phyloP scores from a whole-genome alignment of 768 basidiomycete species.

The Pulveroboletus sp. region DNA sequence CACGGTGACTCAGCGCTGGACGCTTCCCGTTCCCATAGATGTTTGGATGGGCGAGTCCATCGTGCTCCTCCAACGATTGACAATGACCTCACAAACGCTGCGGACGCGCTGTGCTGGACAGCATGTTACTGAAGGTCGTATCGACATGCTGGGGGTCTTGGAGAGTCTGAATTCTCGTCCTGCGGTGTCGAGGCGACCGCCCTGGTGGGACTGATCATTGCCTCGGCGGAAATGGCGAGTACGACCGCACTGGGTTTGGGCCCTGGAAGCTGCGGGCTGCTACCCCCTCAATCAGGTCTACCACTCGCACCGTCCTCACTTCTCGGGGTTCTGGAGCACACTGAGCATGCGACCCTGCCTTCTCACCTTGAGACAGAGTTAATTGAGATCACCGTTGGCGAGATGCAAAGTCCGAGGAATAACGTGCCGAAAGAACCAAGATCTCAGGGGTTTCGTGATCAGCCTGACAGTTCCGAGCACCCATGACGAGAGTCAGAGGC shows the following conservation, averaged over 20 bases:
- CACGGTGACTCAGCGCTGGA: slow-evolving; percentile 37
- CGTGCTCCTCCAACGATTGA: not conserved
- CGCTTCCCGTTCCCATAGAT: slow-evolving; percentile 38
- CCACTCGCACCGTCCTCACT: slow-evolving; percentile 34
- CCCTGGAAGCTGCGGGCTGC: slow-evolving; percentile 31
- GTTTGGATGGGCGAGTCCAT: slow-evolving; percentile 52
- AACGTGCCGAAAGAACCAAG: slow-evolving; percentile 39
- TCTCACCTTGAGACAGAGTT: slow-evolving; percentile 32
- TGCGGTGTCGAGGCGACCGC: slow-evolving; percentile 26
- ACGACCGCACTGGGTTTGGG: slow-evolving; percentile 37
- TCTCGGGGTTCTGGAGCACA: slow-evolving; percentile 30
- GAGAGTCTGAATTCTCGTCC: slow-evolving; percentile 44
- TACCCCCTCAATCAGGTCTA: slow-evolving; percentile 26
- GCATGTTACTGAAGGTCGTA: too few species aligned
- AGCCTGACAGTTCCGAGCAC: slow-evolving; percentile 38
- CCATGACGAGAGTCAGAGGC: slow-evolving; percentile 28
- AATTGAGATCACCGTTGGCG: slow-evolving; percentile 31
- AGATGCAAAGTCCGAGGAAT: slow-evolving; percentile 41
- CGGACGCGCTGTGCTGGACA: too few species aligned
- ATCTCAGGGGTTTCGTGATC: slow-evolving; percentile 36
- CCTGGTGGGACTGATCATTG: slow-evolving; percentile 40
- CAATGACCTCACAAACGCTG: not conserved
- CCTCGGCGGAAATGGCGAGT: slow-evolving; percentile 47
- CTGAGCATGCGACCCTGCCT: slow-evolving; percentile 22
- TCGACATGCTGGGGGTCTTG: too few species aligned